Evolutionary conservation across 192 early-diverging fungal genomes (phyloP), one percentile per base, ranked within the genome.

Genomic region (Coemansia erecta): DNA sequence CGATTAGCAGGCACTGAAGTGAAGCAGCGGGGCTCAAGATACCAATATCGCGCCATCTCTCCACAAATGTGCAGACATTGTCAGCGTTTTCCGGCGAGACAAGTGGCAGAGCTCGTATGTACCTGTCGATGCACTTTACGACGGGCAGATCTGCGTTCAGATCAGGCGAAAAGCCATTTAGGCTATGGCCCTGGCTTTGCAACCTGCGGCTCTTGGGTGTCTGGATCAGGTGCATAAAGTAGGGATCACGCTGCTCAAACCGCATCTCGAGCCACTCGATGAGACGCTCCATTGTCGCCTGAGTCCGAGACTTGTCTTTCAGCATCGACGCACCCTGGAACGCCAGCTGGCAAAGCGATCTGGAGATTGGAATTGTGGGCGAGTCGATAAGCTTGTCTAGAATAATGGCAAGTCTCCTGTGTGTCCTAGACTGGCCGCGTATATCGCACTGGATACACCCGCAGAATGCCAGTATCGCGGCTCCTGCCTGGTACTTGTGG

Each of bases 391-490:
- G 21, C 53, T 42, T 33, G 9, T 49, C 28, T 10, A 63, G 44
- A 6, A 53, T 8, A 0, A 9, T 23, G 23, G 10, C 9, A 43
- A 63, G 43, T 19, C 22, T 18, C 4, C 18, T 21, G 5, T 18
- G 33, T 17, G 41, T 18, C 22, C 14, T 22, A 35, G 51, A 31
- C 3, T 9, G 41, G 31, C 35, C 28, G 31, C 40, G 26, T 8
- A 43, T 35, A 15, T 52, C 44, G 2, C 23, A 46, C 26, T 43
- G 53, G 22, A 62, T 57, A n/a, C 58, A 42, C 0, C 23, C 4
- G n/a, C 45, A 43, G 31, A 52, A 62, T 1, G 55, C 39, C 28
- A 61, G 53, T 19, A 68, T 56, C 4, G 49, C 17, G 12, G 60
- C 61, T 0, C 47, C 44, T 6, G 61, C 61, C n/a, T 40, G 23